These are phyloP conservation scores for Clavispora carvajalis DNA, from an alignment of 805 yeast genomes.

Conservation along the genomic window DNA sequence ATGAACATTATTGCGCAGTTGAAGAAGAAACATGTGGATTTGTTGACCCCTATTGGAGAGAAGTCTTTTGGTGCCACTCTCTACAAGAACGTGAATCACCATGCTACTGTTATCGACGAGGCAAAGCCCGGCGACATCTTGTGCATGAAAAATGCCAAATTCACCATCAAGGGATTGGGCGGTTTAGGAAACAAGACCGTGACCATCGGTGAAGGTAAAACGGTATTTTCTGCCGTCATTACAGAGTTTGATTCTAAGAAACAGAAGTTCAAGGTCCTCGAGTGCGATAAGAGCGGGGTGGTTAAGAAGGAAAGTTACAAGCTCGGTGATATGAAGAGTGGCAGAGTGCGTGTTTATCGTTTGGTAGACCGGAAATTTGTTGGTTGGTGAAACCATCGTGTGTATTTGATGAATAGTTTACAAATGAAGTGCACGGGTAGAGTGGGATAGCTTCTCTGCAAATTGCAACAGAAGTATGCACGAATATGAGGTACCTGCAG, in stretches of 20 bases:
- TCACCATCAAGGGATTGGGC: conserved; percentile 53
- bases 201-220: conserved; percentile 53
- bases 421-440: too few species aligned
- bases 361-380: conserved; percentile 67
- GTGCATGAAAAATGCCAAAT: conserved; percentile 69
- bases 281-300: conserved; percentile 44
- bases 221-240: conserved; percentile 48
- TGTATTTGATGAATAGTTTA: too few species aligned
- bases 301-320: conserved; percentile 59
- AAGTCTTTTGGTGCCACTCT: conserved; percentile 71
- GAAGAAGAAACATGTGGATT: conserved; percentile 8
- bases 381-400: too few species aligned
- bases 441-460: too few species aligned
- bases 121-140: conserved; percentile 81
- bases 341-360: conserved; percentile 76
- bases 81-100: conserved; percentile 45
- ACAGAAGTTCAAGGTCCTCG: conserved; percentile 64
- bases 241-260: conserved; percentile 71
- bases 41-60: conserved; percentile 55
- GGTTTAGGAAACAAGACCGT: conserved; percentile 26
- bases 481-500: not conserved
- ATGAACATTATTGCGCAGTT: conserved; percentile 17
- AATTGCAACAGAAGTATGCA: too few species aligned
- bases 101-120: conserved; percentile 50
- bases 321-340: conserved; percentile 68